Evolutionary conservation across 371 early-diverging fungal genomes (phyloP).

Genomic region (Lichtheimia corymbifera): DNA sequence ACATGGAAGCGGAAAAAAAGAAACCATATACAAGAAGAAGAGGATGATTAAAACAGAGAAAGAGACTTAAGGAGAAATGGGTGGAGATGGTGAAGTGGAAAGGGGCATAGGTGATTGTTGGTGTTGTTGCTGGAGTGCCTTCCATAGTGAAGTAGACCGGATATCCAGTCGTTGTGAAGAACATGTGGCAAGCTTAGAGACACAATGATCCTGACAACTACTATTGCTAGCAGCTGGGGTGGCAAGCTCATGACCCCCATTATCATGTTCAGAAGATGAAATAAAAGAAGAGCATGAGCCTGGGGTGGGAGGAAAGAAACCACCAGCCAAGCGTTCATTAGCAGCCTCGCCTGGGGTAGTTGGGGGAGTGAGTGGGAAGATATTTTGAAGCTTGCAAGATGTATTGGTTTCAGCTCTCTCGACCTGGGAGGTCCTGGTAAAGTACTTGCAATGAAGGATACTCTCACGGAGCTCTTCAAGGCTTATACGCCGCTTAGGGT

Average conservation of each 20-base stretch:
- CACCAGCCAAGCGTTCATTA: no score
- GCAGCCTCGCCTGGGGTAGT: not conserved
- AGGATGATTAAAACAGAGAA: not conserved
- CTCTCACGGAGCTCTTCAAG: conserved; percentile 62
- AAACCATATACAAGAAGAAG: not conserved
- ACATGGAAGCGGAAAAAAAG: not conserved
- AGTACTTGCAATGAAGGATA: conserved; percentile 59
- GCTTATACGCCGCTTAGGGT: conserved; percentile 69
- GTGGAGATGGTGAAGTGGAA: conserved; percentile 6
- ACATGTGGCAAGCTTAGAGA: no score
- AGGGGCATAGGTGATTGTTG: no score
- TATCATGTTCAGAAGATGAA: no score
- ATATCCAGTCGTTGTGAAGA: no score
- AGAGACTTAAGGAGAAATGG: not conserved
- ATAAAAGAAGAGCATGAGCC: no score
- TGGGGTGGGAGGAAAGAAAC: no score
- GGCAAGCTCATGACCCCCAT: no score
- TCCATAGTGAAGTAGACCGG: no score
- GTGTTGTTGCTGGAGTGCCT: no score
- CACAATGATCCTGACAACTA: no score
- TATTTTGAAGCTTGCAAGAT: conserved; percentile 1
- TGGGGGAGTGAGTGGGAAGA: conserved; percentile 9
- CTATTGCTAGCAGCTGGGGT: no score
- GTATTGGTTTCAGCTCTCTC: conserved; percentile 18
- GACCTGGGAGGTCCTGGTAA: conserved; percentile 50